Evolutionary conservation across 1,139 yeast genomes (phyloP), one percentile per base, ranked within the genome.

Genomic region (Candida buenavistaensis): DNA sequence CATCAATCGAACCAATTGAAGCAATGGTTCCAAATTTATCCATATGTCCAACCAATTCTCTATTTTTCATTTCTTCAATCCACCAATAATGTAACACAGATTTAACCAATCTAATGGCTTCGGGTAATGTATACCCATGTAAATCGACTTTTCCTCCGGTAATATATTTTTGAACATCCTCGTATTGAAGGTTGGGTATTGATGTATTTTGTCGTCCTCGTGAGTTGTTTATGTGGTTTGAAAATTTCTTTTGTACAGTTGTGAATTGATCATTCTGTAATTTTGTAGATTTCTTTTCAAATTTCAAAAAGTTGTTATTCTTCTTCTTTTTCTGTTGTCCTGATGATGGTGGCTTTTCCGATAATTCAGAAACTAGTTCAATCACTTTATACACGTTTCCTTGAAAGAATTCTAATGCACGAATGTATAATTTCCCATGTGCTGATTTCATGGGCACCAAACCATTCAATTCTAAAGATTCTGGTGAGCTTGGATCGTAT

Each of bases 61-160:
- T 54, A 23, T 52, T 49, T 6, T 49, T 43, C 26, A 62, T 27
- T 49, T 81, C 87, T 15, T 56, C 55, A 2, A 48, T 40, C 86
- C 86, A 80, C 88, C 88, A 81, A 4, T 50, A 51, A 1, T 45
- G 32, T 5, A 78, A 51, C 1, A 64, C 66, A 6, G 33, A 33
- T 9, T 52, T 46, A 2, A 70, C 57, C 3, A 65, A 47, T 7
- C 40, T 36, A n/a, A 68, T 41, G 0, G 85, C 83, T 15, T 62
- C 65, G 1, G 62, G 49, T 14, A 75, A 72, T 14, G 54, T 51
- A 28, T 68, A 61, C 1, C 72, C 68, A 50, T 81, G 88, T 10
- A 80, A 63, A 54, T 80, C 87, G 5, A 80, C 39, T 17, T 43
- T 44, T 11, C 58, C 56, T 0, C 50, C 48, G 12, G 24, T 9